phyloP scores from a whole-genome alignment of 805 yeast genomes.

The Wickerhamiella occidentalis region DNA sequence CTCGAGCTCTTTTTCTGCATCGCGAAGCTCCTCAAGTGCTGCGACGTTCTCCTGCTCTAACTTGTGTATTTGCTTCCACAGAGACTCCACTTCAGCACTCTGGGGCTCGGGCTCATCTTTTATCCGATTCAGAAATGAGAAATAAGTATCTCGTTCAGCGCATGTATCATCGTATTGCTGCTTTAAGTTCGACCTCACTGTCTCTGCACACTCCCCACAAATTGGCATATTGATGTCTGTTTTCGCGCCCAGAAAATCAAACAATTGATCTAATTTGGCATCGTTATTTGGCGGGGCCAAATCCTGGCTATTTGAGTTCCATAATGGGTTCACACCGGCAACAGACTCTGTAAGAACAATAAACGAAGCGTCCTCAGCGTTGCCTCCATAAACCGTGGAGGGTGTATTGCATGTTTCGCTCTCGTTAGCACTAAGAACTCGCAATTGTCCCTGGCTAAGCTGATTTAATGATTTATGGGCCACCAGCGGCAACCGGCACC shows the following conservation, averaged over 20 bases:
- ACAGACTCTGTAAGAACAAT: constrained; percentile 20
- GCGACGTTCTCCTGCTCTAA: constrained; percentile 32
- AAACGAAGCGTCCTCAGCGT: constrained; percentile 20
- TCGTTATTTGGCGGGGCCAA: constrained; percentile 9
- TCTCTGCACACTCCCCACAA: constrained; percentile 71
- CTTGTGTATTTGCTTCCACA: constrained; percentile 36
- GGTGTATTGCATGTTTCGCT: background rate
- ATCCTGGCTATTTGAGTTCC: background rate
- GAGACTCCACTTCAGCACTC: constrained; percentile 34
- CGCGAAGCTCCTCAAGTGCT: constrained; percentile 28
- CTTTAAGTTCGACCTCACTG: constrained; percentile 52
- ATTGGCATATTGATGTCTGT: constrained; percentile 77
- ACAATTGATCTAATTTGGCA: constrained; percentile 44
- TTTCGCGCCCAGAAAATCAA: constrained; percentile 57
- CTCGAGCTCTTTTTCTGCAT: constrained; percentile 26
- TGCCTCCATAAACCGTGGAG: constrained; percentile 6
- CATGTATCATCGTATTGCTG: constrained; percentile 58
- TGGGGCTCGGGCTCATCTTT: constrained; percentile 42
- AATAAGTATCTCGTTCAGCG: constrained; percentile 66
- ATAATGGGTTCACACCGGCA: constrained; percentile 20
- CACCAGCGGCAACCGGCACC: constrained; percentile 47
- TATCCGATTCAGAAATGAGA: constrained; percentile 58
- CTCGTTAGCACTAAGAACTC: constrained; percentile 36
- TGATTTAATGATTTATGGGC: constrained; percentile 45
- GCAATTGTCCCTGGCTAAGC: constrained; percentile 43